Evolutionary conservation across 306 rosid genomes (phyloP).

Genomic region (Spatholobus suberectus): DNA sequence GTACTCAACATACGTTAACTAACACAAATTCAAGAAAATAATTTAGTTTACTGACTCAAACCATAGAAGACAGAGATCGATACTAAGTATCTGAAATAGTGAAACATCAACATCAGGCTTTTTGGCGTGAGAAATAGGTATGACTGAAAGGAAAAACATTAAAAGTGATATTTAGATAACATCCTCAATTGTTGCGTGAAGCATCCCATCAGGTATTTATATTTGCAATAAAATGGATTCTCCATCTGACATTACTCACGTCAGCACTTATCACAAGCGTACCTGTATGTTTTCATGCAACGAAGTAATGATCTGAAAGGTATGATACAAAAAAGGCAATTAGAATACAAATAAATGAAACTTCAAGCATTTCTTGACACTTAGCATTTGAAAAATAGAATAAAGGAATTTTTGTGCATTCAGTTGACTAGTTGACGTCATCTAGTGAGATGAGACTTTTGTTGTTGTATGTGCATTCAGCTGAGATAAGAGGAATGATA

Average conservation of each 20-base stretch:
- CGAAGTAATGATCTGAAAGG: slow-evolving; percentile 77
- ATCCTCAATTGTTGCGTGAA: neutral
- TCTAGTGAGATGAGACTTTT: neutral
- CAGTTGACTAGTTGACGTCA: neutral
- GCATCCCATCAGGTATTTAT: slow-evolving; percentile 22
- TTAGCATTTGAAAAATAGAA: neutral
- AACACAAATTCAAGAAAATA: slow-evolving; percentile 21
- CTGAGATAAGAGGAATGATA: slow-evolving; percentile 22
- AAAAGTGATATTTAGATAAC: slow-evolving; percentile 3
- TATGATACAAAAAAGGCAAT: slow-evolving; percentile 22
- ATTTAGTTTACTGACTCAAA: slow-evolving; percentile 21
- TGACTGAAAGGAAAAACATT: slow-evolving; percentile 22
- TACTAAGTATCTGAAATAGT: slow-evolving; percentile 12
- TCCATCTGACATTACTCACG: neutral
- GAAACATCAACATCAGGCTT: slow-evolving; percentile 6
- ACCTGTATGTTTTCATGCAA: slow-evolving; percentile 85
- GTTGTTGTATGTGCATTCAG: neutral
- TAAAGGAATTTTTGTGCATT: slow-evolving; percentile 3
- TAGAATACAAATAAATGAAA: slow-evolving; percentile 31
- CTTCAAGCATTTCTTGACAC: neutral
- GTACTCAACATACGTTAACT: slow-evolving; percentile 16
- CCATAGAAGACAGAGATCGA: slow-evolving; percentile 28
- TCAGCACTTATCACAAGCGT: slow-evolving; percentile 26
- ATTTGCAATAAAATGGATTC: slow-evolving; percentile 13
- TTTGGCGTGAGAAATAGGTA: slow-evolving; percentile 17